Percentiles rank a stretch among this genome's conserved stretches.
phyloP scores from a whole-genome alignment of 2,329 filamentous ascomycete genomes.

The Fusarium subglutinans region DNA sequence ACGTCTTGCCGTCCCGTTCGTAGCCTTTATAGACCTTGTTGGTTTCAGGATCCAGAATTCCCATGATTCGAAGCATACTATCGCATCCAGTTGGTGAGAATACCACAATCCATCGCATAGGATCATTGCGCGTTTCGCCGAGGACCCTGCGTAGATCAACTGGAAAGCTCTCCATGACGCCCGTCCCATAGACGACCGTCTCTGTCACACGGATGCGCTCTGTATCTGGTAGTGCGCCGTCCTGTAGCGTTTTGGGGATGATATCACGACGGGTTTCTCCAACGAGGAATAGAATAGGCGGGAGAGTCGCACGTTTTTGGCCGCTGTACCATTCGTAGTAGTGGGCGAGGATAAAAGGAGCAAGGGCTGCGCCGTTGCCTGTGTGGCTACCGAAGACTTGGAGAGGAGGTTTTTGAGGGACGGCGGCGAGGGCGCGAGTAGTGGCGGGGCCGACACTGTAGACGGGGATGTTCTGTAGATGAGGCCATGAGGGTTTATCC shows the following conservation, averaged over 20 bases:
- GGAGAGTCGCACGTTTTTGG: conserved; percentile 55
- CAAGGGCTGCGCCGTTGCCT: conserved; percentile 84
- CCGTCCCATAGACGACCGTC: conserved; percentile 86
- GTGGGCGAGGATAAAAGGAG: conserved; percentile 80
- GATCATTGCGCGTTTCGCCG: conserved; percentile 51
- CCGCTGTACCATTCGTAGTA: conserved; percentile 67
- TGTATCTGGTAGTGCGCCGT: conserved; percentile 56
- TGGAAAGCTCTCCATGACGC: conserved; percentile 81
- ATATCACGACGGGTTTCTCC: conserved; percentile 91
- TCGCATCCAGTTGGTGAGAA: conserved; percentile 75
- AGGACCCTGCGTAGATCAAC: conserved; percentile 68
- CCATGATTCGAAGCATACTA: conserved; percentile 65
- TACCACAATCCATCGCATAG: conserved; percentile 76
- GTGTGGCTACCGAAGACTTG: conserved; percentile 81
- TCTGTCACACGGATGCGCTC: conserved; percentile 76
- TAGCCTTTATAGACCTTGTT: conserved; percentile 48
- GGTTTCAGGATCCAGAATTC: conserved; percentile 58
- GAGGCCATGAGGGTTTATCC: conserved; percentile 54
- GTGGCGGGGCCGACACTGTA: conserved; percentile 87
- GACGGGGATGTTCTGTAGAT: conserved; percentile 66
- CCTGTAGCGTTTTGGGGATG: conserved; percentile 83
- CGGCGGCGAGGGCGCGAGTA: conserved; percentile 73
- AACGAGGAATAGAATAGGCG: conserved; percentile 83
- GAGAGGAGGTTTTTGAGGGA: conserved; percentile 60
- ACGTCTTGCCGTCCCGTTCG: conserved; percentile 58